Base-by-base conservation (phyloP, 805 yeast species). In the Starmerella scarabaei region DNA sequence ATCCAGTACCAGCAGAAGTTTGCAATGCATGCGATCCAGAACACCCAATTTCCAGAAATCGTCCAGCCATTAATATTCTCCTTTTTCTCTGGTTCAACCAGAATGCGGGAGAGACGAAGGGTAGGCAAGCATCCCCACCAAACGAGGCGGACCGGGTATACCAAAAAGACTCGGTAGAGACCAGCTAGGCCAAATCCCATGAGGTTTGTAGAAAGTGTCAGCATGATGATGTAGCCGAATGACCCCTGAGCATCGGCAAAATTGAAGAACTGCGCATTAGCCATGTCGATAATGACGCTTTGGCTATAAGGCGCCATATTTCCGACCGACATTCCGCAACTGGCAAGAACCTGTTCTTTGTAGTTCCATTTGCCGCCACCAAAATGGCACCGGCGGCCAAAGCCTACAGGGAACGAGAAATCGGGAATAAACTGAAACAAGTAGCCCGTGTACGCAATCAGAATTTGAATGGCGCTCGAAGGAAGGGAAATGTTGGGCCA, bases 181-280 rank as follows among this genome's bases (percentile, higher is more conserved):
- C 80, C 78, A 5, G 84, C 81, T 53, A 77, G 68, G 1, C 80
- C 77, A 51, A 74, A 71, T 17, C 84, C 85, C 48, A 77, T 58
- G 43, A 71, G 69, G 53, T 75, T 80, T 2, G 80, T 66, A 2
- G 79, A 65, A 4, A 75, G 48, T 1, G 71, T 61, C 30, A 77
- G 60, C 30, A 74, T 50, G 15, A 75, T 47, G 53, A 72, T 77
- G 55, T 66, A 78, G 1, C 74, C 70, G 18, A 42, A 42, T 9
- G 27, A 17, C 15, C 37, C 42, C 20, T 32, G 35, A 3, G 45
- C 42, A 8, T 35, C 34, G 8, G 16, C 12, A 17, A 38, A 34
- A 2, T 31, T 35, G 21, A 28, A 42, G 38, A 42, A 42, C 18
- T 42, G 21, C 3, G 23, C 30, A 23, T 42, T 38, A 3, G 45